These are phyloP conservation scores for Medicago arabica DNA, from an alignment of 306 rosid genomes.

Conservation along the genomic window DNA sequence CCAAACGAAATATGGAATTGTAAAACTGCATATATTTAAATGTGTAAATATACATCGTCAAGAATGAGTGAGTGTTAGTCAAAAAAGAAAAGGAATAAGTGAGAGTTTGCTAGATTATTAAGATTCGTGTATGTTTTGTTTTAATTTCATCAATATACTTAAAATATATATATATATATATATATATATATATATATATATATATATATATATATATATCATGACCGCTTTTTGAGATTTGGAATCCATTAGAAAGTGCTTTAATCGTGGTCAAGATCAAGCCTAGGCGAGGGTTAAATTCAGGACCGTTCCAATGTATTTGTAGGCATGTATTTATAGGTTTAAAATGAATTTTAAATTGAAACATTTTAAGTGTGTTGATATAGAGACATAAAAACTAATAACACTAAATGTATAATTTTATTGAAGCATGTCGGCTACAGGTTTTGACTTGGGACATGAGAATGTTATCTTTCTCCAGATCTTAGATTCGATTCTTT, in stretches of 20 bases:
- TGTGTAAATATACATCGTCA: slow-evolving; percentile 5
- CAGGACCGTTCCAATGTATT: no score
- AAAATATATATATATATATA: no score
- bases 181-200: no score
- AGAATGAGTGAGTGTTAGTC: background rate
- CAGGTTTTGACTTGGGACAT: no score
- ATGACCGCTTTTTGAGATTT: background rate
- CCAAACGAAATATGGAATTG: slow-evolving; percentile 19
- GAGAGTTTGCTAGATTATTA: background rate
- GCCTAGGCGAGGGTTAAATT: background rate
- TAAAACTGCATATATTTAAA: slow-evolving; percentile 2
- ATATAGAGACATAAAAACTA: no score
- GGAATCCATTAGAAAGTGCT: background rate
- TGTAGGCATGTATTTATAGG: no score
- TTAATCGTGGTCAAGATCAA: background rate
- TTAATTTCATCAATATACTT: background rate
- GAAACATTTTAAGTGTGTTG: no score
- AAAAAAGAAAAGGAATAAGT: background rate
- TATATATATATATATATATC: background rate
- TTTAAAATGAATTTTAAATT: no score
- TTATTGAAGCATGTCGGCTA: no score
- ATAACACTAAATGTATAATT: no score
- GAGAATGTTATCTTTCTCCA: no score
- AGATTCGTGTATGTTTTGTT: background rate
- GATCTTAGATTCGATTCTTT: no score